phyloP scores from a whole-genome alignment of 2,329 filamentous ascomycete species.

The Kalmusia sp. region DNA sequence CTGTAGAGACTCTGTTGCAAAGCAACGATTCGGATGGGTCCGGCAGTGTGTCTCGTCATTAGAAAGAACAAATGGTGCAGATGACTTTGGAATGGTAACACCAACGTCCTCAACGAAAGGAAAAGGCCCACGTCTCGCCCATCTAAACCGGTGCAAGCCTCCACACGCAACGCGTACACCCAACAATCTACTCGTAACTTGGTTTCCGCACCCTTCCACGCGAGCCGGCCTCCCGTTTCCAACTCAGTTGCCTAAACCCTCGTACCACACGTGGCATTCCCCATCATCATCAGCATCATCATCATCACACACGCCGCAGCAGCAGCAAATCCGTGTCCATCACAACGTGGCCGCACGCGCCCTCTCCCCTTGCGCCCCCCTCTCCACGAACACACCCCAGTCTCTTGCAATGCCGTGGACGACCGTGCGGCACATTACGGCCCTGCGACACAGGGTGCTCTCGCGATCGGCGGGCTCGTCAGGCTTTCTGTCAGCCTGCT shows the following conservation, averaged over 20 bases:
- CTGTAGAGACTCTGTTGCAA: too few species aligned
- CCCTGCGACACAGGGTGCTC: not conserved
- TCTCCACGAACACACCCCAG: not conserved
- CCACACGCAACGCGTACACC: not conserved
- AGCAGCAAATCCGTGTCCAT: not conserved
- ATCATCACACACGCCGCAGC: not conserved
- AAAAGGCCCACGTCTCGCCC: not conserved
- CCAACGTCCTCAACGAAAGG: too few species aligned
- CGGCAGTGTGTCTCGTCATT: not conserved
- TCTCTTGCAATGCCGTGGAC: constrained; percentile 6
- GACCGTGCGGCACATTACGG: constrained; percentile 3
- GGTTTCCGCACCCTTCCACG: not conserved
- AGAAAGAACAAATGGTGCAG: too few species aligned
- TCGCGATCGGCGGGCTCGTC: not conserved
- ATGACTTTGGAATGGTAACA: too few species aligned
- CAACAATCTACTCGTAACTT: not conserved
- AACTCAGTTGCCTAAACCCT: constrained; percentile 2
- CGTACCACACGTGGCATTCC: constrained; percentile 4
- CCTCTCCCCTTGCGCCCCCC: not conserved
- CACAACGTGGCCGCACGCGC: constrained; percentile 16
- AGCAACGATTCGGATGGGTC: too few species aligned
- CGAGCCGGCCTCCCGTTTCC: not conserved
- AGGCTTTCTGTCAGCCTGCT: constrained; percentile 12
- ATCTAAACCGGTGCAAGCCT: not conserved
- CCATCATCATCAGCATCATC: too few species aligned